These are phyloP conservation scores for Conticribra guillardii DNA, from an alignment of 108 stramenopile genomes.

Conservation along the genomic window DNA sequence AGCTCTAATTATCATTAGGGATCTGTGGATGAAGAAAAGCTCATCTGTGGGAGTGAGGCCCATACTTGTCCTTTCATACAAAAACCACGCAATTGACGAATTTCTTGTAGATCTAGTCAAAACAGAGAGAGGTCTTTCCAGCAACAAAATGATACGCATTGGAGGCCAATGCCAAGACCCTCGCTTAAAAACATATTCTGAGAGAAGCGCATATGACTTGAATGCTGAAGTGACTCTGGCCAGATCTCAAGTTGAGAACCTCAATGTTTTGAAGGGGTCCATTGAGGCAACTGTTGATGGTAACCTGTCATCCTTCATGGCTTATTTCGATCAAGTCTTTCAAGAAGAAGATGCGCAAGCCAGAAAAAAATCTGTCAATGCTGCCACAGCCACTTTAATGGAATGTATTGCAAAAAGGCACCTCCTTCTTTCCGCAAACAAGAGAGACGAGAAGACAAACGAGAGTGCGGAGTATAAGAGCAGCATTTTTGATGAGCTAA, in stretches of 20 bases:
- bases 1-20: constrained; percentile 42
- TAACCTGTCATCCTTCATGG: constrained; percentile 13
- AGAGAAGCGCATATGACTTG: not conserved
- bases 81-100: constrained; percentile 56
- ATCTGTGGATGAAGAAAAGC: constrained; percentile 34
- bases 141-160: not conserved
- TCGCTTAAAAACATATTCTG: constrained; percentile 18
- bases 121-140: constrained; percentile 4
- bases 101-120: constrained; percentile 47
- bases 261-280: constrained; percentile 5
- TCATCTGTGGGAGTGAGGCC: constrained; percentile 36
- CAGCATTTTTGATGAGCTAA: not conserved
- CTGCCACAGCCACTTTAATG: constrained; percentile 20
- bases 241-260: constrained; percentile 4
- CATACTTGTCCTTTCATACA: constrained; percentile 54
- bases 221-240: constrained; percentile 14
- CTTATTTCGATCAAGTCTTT: constrained; percentile 2
- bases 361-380: not conserved
- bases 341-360: constrained; percentile 1
- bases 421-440: not conserved
- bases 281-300: constrained; percentile 17
- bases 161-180: constrained; percentile 3
- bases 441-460: not conserved
- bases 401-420: constrained; percentile 3
- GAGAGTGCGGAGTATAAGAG: not conserved